Percentiles rank a stretch among this genome's conserved stretches.
Evolutionary conservation across 306 rosid species (phyloP).

Genomic region (Macrotyloma uniflorum): DNA sequence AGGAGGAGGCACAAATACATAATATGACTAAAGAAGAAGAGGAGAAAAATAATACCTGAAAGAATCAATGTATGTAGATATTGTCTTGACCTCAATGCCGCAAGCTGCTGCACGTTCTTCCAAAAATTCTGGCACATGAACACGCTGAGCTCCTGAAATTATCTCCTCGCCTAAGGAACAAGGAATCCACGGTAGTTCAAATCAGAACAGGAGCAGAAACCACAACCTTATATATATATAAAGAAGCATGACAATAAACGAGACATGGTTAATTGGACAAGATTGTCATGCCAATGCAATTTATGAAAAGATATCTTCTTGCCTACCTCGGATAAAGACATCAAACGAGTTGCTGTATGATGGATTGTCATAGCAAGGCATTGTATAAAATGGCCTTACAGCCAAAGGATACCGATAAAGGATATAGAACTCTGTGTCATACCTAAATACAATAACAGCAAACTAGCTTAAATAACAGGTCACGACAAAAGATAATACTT

Average conservation of each 20-base stretch:
- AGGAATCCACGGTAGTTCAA: conserved; percentile 16
- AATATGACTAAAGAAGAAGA: background rate
- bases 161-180: conserved; percentile 84
- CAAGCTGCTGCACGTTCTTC: conserved; percentile 75
- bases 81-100: conserved; percentile 77
- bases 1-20: background rate
- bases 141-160: conserved; percentile 96
- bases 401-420: conserved; percentile 90
- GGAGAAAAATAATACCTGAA: conserved; percentile 63
- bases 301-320: conserved; percentile 6
- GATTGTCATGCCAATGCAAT: conserved; percentile 3
- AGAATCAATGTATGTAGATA: conserved; percentile 79
- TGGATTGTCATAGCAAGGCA: conserved; percentile 87
- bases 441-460: conserved; percentile 49
- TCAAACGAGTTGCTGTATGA: conserved; percentile 89
- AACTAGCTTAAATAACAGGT: background rate
- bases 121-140: conserved; percentile 78
- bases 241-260: background rate
- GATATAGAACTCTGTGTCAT: conserved; percentile 90
- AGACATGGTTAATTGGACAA: background rate
- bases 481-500: background rate
- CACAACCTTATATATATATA: background rate
- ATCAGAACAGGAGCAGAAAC: conserved; percentile 21
- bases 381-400: conserved; percentile 91
- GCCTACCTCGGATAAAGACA: conserved; percentile 90